phyloP scores from a whole-genome alignment of 768 basidiomycete species.

The Lactifluus echinatus region DNA sequence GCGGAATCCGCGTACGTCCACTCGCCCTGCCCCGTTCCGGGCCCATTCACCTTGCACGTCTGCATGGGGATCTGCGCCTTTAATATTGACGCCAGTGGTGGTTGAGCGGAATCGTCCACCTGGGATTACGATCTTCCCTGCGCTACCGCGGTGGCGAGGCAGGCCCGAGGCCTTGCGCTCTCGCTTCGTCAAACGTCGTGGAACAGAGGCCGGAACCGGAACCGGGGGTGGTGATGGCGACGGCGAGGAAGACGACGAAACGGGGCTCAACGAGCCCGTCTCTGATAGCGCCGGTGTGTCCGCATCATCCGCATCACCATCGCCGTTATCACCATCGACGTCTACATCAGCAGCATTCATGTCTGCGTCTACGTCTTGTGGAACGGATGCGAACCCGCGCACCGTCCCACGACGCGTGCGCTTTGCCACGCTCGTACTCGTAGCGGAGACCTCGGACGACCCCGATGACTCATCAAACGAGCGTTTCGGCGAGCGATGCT shows the following conservation, averaged over 20 bases:
- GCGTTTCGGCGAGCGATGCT: slow-evolving; percentile 47
- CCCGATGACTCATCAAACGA: slow-evolving; percentile 51
- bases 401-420: slow-evolving; percentile 21
- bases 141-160: slow-evolving; percentile 43
- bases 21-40: slow-evolving; percentile 58
- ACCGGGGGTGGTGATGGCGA: slow-evolving; percentile 23
- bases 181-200: slow-evolving; percentile 45
- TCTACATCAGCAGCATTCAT: slow-evolving; percentile 29
- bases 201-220: slow-evolving; percentile 28
- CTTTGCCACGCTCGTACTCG: slow-evolving; percentile 25
- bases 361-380: slow-evolving; percentile 21
- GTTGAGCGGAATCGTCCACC: slow-evolving; percentile 46
- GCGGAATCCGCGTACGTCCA: slow-evolving; percentile 71
- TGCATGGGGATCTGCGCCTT: slow-evolving; percentile 22
- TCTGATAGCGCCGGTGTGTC: slow-evolving; percentile 39
- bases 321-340: slow-evolving; percentile 23
- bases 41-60: slow-evolving; percentile 46
- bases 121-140: slow-evolving; percentile 55
- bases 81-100: slow-evolving; percentile 22
- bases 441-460: slow-evolving; percentile 29
- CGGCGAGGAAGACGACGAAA: slow-evolving; percentile 29
- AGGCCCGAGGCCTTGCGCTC: slow-evolving; percentile 63
- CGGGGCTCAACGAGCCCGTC: slow-evolving; percentile 24
- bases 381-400: slow-evolving; percentile 3
- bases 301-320: slow-evolving; percentile 22